A percentile compares a stretch with the other conserved stretches of the same genome.
Conservation (phyloP, 139 green algal genomes). For the Zygnema cylindricum region DNA sequence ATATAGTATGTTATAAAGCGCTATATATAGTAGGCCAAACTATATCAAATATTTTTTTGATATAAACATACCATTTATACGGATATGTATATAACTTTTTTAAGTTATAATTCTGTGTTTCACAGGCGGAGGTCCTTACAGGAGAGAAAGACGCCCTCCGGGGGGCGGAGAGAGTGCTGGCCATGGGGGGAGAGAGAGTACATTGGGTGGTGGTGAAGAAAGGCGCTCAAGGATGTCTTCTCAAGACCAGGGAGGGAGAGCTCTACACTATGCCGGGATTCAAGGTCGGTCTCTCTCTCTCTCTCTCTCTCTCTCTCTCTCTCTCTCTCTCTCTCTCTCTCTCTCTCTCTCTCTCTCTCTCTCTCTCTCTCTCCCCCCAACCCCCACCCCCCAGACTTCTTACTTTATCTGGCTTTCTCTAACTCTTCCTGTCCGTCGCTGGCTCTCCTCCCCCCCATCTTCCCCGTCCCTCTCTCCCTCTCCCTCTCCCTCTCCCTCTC, state of each 20-base stretch:
- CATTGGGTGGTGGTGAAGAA: constrained; percentile 84
- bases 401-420: background rate
- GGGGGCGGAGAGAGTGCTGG: constrained; percentile 73
- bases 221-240: constrained; percentile 75
- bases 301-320: background rate
- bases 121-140: constrained; percentile 72
- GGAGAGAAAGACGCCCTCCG: constrained; percentile 69
- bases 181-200: constrained; percentile 59
- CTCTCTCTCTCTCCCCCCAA: background rate
- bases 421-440: background rate
- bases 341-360: background rate
- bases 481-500: background rate
- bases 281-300: constrained; percentile 18
- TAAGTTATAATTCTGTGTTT: background rate
- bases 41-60: too few relatives aligned
- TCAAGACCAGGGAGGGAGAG: constrained; percentile 36
- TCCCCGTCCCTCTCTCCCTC: background rate
- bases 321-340: background rate
- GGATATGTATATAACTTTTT: background rate
- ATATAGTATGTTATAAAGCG: too few relatives aligned
- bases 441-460: background rate
- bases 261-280: constrained; percentile 21
- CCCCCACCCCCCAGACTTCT: background rate
- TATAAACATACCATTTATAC: background rate
- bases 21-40: too few relatives aligned